Conservation (phyloP, 441 rosid genomes). For the Cnidoscolus chayamansa region DNA sequence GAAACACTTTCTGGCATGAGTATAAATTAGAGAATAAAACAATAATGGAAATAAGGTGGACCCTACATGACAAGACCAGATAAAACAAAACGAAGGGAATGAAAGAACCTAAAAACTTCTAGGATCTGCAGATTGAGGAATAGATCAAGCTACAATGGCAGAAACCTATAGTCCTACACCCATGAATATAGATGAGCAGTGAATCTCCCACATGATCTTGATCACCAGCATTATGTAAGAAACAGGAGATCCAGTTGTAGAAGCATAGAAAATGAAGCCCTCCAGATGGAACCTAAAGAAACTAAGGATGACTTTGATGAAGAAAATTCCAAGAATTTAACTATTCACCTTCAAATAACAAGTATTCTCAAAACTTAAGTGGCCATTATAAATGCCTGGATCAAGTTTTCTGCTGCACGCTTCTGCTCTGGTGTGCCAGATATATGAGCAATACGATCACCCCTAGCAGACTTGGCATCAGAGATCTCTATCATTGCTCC, state of each 20-base stretch:
- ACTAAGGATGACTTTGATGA: slow-evolving; percentile 35
- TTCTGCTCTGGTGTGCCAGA: slow-evolving; percentile 90
- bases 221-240: slow-evolving; percentile 35
- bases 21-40: slow-evolving; percentile 33
- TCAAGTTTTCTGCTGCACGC: slow-evolving; percentile 87
- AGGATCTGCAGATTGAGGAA: slow-evolving; percentile 40
- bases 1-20: slow-evolving; percentile 27
- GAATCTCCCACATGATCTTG: slow-evolving; percentile 40
- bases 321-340: slow-evolving; percentile 37
- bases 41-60: slow-evolving; percentile 37
- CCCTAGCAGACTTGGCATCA: slow-evolving; percentile 69
- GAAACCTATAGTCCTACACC: slow-evolving; percentile 30
- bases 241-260: slow-evolving; percentile 38
- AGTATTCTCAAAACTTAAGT: slow-evolving; percentile 40
- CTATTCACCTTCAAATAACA: slow-evolving; percentile 38
- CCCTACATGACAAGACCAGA: slow-evolving; percentile 32
- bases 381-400: slow-evolving; percentile 96
- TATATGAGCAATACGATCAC: slow-evolving; percentile 80
- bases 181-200: slow-evolving; percentile 35
- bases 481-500: slow-evolving; percentile 91
- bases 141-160: slow-evolving; percentile 28
- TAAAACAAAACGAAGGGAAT: slow-evolving; percentile 45
- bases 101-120: slow-evolving; percentile 57
- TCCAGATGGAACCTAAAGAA: slow-evolving; percentile 40
- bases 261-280: slow-evolving; percentile 35